Base-by-base conservation (phyloP, 1,284 basidiomycete genomes). In the Puccinia polysora region DNA sequence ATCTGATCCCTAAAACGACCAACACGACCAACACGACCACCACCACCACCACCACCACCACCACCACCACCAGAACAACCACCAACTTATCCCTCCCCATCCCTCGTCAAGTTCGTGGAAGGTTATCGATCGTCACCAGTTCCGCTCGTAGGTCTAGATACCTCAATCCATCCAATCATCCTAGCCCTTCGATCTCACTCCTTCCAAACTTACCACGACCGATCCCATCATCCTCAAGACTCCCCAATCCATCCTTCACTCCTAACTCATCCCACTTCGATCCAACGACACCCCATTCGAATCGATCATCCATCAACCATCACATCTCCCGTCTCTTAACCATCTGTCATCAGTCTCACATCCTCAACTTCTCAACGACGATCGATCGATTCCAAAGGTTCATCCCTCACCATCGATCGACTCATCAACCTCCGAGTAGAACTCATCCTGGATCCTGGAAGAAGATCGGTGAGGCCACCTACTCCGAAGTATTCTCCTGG, bases 401-500 rank as follows among this genome's bases (percentile, higher is more conserved):
- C 34, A 40, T 50, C 14, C 25, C 28, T 30, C 43, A 40, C 8
- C n/a, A 18, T 68, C 53, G n/a, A n/a, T n/a, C n/a, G n/a, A n/a
- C n/a, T n/a, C n/a, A n/a, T n/a, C 7, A 69, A 36, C 23, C 53
- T 36, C 20, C 55, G 43, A 34, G 36, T 55, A 15, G 49, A 49
- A 43, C 43, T n/a, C 36, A 63, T 59, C n/a, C n/a, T 32, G 59
- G 68, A 20, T 28, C 4, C 40, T 71, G 68, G 56, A 49, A 32
- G 14, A 71, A 71, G 32, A 71, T 71, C 28, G 68, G 55, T 4
- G 68, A 71, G 45, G 68, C 68, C 15, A 71, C 47, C 18, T 71
- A 59, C 34, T 71, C 68, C 15, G 68, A 71, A 50, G 68, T 71
- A 6, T 71, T 62, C 53, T 45, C 30, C 30, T 71, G 56, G 58